Evolutionary conservation across 805 yeast species (phyloP).

Genomic region (Spathaspora boniae): DNA sequence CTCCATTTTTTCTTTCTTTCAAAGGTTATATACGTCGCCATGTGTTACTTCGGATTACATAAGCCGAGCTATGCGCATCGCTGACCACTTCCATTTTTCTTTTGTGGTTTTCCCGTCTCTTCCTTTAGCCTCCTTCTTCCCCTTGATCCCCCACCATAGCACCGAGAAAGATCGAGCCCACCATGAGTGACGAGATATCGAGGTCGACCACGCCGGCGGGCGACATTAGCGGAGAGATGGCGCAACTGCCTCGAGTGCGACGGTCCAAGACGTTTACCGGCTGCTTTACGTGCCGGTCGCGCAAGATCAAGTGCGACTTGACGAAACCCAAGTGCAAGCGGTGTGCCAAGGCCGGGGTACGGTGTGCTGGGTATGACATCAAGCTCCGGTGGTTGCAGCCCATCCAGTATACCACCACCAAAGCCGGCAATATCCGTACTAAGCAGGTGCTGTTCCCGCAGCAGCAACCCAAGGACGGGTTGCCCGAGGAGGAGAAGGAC

Average conservation of each 20-base stretch:
- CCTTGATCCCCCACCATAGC: too few species aligned
- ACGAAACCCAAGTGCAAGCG: constrained; percentile 66
- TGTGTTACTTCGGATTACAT: too few species aligned
- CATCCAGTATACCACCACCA: constrained; percentile 24
- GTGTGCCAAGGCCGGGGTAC: constrained; percentile 62
- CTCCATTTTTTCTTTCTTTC: too few species aligned
- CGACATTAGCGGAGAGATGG: too few species aligned
- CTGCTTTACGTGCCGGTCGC: constrained; percentile 79
- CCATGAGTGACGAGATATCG: background rate
- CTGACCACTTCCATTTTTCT: too few species aligned
- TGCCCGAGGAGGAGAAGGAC: constrained; percentile 1
- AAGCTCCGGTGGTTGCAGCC: constrained; percentile 77
- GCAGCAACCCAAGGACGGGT: constrained; percentile 14
- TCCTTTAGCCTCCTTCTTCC: too few species aligned
- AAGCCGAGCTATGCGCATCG: too few species aligned
- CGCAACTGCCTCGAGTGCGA: constrained; percentile 13
- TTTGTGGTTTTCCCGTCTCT: too few species aligned
- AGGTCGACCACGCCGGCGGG: background rate
- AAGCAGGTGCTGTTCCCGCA: constrained; percentile 26
- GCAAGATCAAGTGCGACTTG: constrained; percentile 81
- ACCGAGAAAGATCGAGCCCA: background rate
- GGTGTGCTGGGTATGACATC: constrained; percentile 81
- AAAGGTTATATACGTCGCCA: too few species aligned
- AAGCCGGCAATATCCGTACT: constrained; percentile 23
- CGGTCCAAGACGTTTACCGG: constrained; percentile 74